Evolutionary conservation across 768 basidiomycete species (phyloP), one percentile per base, ranked within the genome.

Genomic region (Crassisporium funariophilum): DNA sequence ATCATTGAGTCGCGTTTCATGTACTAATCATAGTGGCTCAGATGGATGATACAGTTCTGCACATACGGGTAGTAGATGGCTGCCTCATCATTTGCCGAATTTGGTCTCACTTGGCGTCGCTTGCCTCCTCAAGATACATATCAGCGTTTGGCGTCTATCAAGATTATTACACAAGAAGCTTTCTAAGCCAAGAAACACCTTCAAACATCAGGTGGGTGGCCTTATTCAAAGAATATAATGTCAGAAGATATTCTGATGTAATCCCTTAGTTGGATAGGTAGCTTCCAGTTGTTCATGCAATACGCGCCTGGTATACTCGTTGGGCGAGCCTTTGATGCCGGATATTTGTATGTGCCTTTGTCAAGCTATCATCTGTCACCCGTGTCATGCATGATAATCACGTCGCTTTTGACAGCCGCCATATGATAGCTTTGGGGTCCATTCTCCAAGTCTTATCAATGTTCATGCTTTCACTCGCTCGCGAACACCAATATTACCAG

Each of bases 71-170:
- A 48, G 17, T 61, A 49, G 27, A 22, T 39, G 11, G 25, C 33
- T 13, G n/a, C n/a, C 16, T 40, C 4, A 25, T 16, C 19, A 16
- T 23, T 36, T n/a, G 11, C 21, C 8, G 25, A 16, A n/a, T 27
- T 19, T 9, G 41, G 43, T 33, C 38, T 46, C 17, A 43, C 46
- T 44, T 51, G 47, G 39, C n/a, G n/a, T n/a, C n/a, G 25, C 19
- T 19, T 15, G 27, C 10, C 5, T 8, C 20, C 21, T 46, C 34
- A 47, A 77, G 76, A 4, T 76, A 74, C 47, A 62, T 69, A 20
- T 73, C 71, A 21, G 68, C 73, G 3, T 75, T 74, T 52, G 76
- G 75, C 2, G 68, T 73, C n/a, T 75, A 73, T 48, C 71, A 77
- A 61, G 78, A 78, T 41, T 72, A 74, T 19, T 73, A 79, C 37